A percentile compares a stretch with the other conserved stretches of the same genome.
Conservation (phyloP, 768 basidiomycete genomes). For the Boletus insuetus region DNA sequence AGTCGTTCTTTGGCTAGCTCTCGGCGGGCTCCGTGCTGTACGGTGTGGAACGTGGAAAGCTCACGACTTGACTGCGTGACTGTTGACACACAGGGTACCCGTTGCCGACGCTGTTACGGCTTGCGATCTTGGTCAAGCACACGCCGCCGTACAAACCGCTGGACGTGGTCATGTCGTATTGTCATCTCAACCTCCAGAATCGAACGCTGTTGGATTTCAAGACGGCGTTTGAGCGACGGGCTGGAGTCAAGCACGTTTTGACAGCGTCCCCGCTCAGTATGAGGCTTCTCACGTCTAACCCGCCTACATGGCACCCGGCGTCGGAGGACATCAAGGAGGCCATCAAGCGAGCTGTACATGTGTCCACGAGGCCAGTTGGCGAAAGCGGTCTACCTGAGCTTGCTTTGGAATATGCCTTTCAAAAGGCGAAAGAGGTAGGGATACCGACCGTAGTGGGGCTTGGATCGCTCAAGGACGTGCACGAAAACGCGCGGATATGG, state of each 20-base stretch:
- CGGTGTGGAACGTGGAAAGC: too few relatives aligned
- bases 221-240: slow-evolving; percentile 55
- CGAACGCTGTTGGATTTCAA: slow-evolving; percentile 54
- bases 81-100: slow-evolving; percentile 78
- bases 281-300: slow-evolving; percentile 63
- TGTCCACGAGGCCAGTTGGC: slow-evolving; percentile 37
- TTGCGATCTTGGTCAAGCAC: slow-evolving; percentile 70
- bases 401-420: slow-evolving; percentile 72
- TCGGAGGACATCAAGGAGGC: slow-evolving; percentile 47
- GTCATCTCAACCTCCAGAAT: slow-evolving; percentile 77
- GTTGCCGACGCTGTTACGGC: slow-evolving; percentile 77
- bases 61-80: too few relatives aligned
- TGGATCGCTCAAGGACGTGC: slow-evolving; percentile 69
- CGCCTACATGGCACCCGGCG: slow-evolving; percentile 79
- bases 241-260: slow-evolving; percentile 64
- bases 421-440: slow-evolving; percentile 39
- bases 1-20: too few relatives aligned
- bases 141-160: slow-evolving; percentile 66
- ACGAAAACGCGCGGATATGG: slow-evolving; percentile 70
- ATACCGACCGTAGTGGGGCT: slow-evolving; percentile 74
- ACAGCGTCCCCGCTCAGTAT: slow-evolving; percentile 84
- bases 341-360: slow-evolving; percentile 35
- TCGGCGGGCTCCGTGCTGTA: too few relatives aligned
- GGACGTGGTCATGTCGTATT: slow-evolving; percentile 79
- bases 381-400: slow-evolving; percentile 50